Evolutionary conservation across 2,329 filamentous ascomycete genomes (phyloP).

Genomic region (Hymenotorrendiella dingleyae): DNA sequence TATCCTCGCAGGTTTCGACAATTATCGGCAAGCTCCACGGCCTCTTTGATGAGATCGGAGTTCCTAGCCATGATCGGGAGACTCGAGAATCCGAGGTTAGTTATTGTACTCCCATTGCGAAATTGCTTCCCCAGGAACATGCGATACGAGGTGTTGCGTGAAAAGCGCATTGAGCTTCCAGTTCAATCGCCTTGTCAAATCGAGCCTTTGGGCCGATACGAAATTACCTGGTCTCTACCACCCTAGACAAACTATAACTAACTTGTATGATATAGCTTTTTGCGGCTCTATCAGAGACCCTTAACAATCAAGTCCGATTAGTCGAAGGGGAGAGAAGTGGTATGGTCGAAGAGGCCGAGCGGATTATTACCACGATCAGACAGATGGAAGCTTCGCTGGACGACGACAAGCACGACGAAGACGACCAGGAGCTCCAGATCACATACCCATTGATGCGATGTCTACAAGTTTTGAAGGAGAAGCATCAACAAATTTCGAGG

Average conservation of each 20-base stretch:
- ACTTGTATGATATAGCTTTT: slow-evolving; percentile 67
- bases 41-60: slow-evolving; percentile 95
- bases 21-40: slow-evolving; percentile 91
- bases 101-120: slow-evolving; percentile 10
- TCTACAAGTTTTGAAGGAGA: slow-evolving; percentile 75
- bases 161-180: too few relatives aligned
- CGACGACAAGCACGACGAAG: slow-evolving; percentile 62
- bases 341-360: slow-evolving; percentile 83
- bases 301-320: slow-evolving; percentile 81
- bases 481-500: slow-evolving; percentile 72
- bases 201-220: too few relatives aligned
- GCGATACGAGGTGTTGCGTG: too few relatives aligned
- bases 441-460: slow-evolving; percentile 80
- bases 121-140: slow-evolving; percentile 22
- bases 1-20: slow-evolving; percentile 90
- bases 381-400: slow-evolving; percentile 93
- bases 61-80: slow-evolving; percentile 89
- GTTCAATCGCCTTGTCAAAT: too few relatives aligned
- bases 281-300: slow-evolving; percentile 79
- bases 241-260: too few relatives aligned
- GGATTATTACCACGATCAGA: slow-evolving; percentile 75
- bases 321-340: slow-evolving; percentile 86
- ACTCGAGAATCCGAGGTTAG: slow-evolving; percentile 80
- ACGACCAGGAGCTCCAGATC: slow-evolving; percentile 65
- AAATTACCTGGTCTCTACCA: too few relatives aligned